A percentile compares a stretch with the other conserved stretches of the same genome.
Conservation (phyloP, 1,139 yeast species). For the Candida sanyaensis region DNA sequence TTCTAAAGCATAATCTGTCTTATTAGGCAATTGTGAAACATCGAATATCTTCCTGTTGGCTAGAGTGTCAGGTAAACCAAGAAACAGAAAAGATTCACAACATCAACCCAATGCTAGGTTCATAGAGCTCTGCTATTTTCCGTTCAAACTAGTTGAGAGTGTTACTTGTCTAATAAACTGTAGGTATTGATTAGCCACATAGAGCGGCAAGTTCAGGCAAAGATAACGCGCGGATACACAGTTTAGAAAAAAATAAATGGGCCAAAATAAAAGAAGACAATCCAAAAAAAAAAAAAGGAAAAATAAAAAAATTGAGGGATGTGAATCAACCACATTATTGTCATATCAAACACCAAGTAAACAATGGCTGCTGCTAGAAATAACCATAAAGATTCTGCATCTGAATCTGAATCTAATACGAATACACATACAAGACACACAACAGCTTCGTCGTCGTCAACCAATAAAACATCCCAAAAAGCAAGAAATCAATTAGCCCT, state of each 20-base stretch:
- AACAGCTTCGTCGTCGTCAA: constrained; percentile 12
- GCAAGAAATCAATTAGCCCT: constrained; percentile 56
- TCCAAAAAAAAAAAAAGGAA: background rate
- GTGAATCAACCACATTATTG: background rate
- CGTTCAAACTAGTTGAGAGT: no score
- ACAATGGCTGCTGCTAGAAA: constrained; percentile 7
- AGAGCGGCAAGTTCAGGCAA: no score
- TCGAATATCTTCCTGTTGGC: no score
- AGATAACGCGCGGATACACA: background rate
- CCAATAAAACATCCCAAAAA: constrained; percentile 48
- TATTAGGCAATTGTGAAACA: background rate
- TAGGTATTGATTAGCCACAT: no score
- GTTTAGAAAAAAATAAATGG: background rate
- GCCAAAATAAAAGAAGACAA: background rate
- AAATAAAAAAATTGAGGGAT: no score
- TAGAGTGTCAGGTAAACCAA: no score
- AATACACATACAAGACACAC: constrained; percentile 7
- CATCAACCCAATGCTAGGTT: no score
- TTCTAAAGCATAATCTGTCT: background rate
- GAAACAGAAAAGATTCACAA: no score
- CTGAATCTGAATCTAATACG: constrained; percentile 40
- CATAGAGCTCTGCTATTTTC: no score
- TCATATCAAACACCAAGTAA: background rate
- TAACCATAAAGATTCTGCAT: constrained; percentile 36
- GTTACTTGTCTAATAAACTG: no score